Evolutionary conservation across 2,329 filamentous ascomycete species (phyloP).

Genomic region (Pseudogymnoascus sp.): DNA sequence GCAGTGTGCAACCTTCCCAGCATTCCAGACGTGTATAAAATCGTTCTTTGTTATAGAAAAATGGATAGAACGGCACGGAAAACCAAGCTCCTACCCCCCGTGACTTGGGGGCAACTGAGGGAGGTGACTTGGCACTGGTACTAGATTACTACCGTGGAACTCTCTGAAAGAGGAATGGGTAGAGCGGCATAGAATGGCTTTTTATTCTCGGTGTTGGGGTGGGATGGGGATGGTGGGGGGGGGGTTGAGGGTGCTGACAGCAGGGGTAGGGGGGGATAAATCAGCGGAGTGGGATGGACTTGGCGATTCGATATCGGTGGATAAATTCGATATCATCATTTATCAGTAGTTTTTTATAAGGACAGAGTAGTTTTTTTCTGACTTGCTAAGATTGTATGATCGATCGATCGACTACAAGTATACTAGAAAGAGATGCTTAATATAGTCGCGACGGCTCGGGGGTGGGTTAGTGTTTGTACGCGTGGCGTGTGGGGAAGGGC

Average conservation of each 20-base stretch:
- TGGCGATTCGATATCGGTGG: not conserved
- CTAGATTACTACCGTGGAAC: no score
- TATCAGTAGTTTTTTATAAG: no score
- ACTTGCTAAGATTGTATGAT: no score
- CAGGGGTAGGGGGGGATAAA: no score
- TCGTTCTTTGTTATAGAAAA: not conserved
- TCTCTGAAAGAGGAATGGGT: not conserved
- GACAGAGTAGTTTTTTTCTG: no score
- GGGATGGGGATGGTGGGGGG: not conserved
- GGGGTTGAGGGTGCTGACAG: not conserved
- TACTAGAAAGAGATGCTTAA: not conserved
- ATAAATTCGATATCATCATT: no score
- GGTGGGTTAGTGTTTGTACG: not conserved
- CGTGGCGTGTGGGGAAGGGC: conserved; percentile 2
- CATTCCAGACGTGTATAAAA: not conserved
- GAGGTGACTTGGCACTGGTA: no score
- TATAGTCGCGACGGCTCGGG: not conserved
- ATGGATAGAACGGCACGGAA: not conserved
- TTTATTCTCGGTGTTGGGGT: not conserved
- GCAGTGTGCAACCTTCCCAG: not conserved
- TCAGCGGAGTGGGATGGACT: no score
- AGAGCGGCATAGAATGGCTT: not conserved
- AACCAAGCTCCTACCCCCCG: not conserved
- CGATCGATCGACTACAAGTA: not conserved
- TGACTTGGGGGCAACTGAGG: not conserved